Conservation (phyloP, 306 rosid species). For the Quercus ilex region DNA sequence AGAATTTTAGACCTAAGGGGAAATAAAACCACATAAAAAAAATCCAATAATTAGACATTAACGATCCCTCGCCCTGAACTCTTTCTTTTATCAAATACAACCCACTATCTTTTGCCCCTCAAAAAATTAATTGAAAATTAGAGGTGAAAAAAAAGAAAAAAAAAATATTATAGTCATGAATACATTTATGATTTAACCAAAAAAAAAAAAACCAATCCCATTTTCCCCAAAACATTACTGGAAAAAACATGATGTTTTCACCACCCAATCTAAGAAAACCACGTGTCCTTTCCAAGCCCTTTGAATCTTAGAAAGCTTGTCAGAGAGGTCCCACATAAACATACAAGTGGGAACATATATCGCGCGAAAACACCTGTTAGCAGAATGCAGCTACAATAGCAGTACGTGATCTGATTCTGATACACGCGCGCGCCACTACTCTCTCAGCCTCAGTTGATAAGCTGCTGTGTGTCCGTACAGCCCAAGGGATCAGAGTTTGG, state of each 20-base stretch:
- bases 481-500: constrained; percentile 27
- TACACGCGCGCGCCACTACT: not conserved
- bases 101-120: constrained; percentile 29
- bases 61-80: constrained; percentile 19
- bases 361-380: constrained; percentile 58
- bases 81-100: constrained; percentile 34
- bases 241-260: constrained; percentile 1
- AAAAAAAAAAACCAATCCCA: constrained; percentile 25
- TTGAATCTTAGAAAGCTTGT: constrained; percentile 27
- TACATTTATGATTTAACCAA: not conserved
- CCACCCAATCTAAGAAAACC: constrained; percentile 30
- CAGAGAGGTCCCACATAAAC: constrained; percentile 36
- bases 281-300: constrained; percentile 37
- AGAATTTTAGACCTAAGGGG: constrained; percentile 17
- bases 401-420: too few species aligned
- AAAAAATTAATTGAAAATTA: not conserved
- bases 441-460: constrained; percentile 24
- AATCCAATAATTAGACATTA: constrained; percentile 29
- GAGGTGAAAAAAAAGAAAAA: not conserved
- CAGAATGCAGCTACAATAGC: not conserved
- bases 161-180: not conserved
- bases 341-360: constrained; percentile 47
- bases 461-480: constrained; percentile 38
- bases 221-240: constrained; percentile 6
- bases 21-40: constrained; percentile 15